Evolutionary conservation across 768 basidiomycete genomes (phyloP), one percentile per base, ranked within the genome.

Genomic region (Naganishia kalamii): DNA sequence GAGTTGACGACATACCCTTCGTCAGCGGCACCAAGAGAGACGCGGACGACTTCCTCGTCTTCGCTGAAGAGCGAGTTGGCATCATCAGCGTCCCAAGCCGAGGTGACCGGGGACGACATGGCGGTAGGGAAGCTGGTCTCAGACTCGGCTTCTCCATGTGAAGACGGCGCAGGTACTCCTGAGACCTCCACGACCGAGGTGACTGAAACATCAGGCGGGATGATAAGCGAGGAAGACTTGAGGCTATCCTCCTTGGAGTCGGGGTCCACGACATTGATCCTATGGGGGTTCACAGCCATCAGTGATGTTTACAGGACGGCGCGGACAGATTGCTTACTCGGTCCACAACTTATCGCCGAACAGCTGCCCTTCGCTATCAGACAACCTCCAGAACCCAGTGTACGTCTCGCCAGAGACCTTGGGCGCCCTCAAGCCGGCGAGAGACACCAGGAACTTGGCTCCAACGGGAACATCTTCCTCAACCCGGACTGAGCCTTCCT

Each of bases 341-440:
- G 74, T 62, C 40, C 72, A 54, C 25, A 77, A 59, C 13, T 70
- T 70, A 52, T 77, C 71, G 7, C 76, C 76, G 62, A 75, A 75
- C 12, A 57, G 49, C 2, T 65, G 62, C 8, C 76, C 75, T 4
- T 70, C 54, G 30, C 69, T 71, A 65, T 75, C 75, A 10, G 70
- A 69, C 48, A 77, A 71, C 43, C 71, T 52, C 74, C 72, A 77
- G n/a, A 62, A 60, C 15, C 71, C 76, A 15, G 70, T 62, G 27
- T 72, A 66, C 41, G 71, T 70, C 41, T 71, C 47, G 5, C 72
- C 75, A 25, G 64, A 62, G 12, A 44, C 48, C 12, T 69, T 67
- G 6, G 76, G 73, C 11, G 73, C 74, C 8, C 51, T 63, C 46
- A 75, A 61, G 4, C 72, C 71, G 1, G 61, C 21, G 27, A 77